Evolutionary conservation across 2,329 filamentous ascomycete species (phyloP), one percentile per base, ranked within the genome.

Genomic region (Gnomoniopsis smithogilvyi): DNA sequence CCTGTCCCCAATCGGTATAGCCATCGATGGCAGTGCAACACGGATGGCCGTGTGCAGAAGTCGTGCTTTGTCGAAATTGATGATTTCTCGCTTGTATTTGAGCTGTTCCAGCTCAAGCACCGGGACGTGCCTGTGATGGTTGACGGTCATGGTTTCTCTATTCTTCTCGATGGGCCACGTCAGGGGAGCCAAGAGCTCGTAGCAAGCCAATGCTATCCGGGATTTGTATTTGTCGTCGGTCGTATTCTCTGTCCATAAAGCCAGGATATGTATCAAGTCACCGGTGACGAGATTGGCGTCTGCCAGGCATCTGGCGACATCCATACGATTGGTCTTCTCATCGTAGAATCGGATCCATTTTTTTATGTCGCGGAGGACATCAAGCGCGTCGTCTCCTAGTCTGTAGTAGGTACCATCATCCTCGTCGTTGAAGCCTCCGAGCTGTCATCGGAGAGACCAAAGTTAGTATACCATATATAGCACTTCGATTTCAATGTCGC

Each of bases 281-380:
- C 91, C 91, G 69, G 89, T 89, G 58, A 98, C 85, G n/a, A 99
- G 75, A 69, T 97, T 97, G 48, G 92, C 90, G 73, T 98, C 92
- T 69, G 92, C 88, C 65, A 98, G 80, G 72, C 92, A 97, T 75
- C 95, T 84, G 62, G 94, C 93, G 61, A 99, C 95, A 70, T 99
- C 95, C 80, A 96, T 89, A 65, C 94, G 89, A 71, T 96, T 96
- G 64, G 89, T 86, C 72, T 96, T 96, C 71, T 96, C 91, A 73
- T 97, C 93, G 79, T 95, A 95, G 63, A 96, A 86, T 66, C 92
- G 92, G 65, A 99, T 83, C 95, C 95, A 99, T 84, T 89, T 89
- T 70, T 95, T 94, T 56, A 99, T 82, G 75, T 99, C 95, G 63
- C 94, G 92, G 59, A 99, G 80, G 69, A 93, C 95, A 59, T 95